A percentile compares a stretch with the other conserved stretches of the same genome.
Evolutionary conservation across 768 basidiomycete species (phyloP).

Genomic region (Lentinula sp.): DNA sequence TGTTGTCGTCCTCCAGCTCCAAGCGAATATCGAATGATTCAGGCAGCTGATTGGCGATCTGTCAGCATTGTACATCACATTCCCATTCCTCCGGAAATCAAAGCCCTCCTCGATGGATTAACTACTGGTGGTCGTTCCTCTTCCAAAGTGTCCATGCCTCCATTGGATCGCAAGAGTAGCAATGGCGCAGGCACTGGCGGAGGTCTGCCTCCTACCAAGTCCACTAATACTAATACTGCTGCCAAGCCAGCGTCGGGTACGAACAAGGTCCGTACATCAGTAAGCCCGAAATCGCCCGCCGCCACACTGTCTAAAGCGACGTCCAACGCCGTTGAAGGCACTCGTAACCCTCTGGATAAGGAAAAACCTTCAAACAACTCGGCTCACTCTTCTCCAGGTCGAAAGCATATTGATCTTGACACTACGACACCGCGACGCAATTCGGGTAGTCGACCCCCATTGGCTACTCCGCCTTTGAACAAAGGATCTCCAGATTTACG

Average conservation of each 20-base stretch:
- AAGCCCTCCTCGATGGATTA: slow-evolving; percentile 55
- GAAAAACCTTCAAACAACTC: slow-evolving; percentile 31
- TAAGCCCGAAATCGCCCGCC: slow-evolving; percentile 45
- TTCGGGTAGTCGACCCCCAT: slow-evolving; percentile 36
- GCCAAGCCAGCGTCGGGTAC: slow-evolving; percentile 27
- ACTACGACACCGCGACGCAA: slow-evolving; percentile 39
- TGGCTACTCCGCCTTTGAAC: slow-evolving; percentile 28
- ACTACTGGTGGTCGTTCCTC: slow-evolving; percentile 27
- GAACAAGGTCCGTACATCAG: slow-evolving; percentile 41
- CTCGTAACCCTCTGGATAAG: slow-evolving; percentile 37
- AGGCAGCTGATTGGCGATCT: slow-evolving; percentile 73
- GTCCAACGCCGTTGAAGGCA: slow-evolving; percentile 19
- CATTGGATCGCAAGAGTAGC: slow-evolving; percentile 41
- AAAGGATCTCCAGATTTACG: not conserved
- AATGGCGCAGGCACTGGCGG: slow-evolving; percentile 38
- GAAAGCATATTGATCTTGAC: slow-evolving; percentile 55
- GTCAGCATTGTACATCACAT: slow-evolving; percentile 72
- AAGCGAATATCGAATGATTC: slow-evolving; percentile 56
- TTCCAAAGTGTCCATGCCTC: slow-evolving; percentile 25
- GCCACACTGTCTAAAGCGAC: slow-evolving; percentile 30
- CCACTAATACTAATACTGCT: slow-evolving; percentile 16
- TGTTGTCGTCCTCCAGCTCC: slow-evolving; percentile 74
- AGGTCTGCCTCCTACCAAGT: slow-evolving; percentile 31
- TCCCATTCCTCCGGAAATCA: slow-evolving; percentile 68
- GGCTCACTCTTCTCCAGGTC: slow-evolving; percentile 54